Conservation (phyloP, 306 rosid genomes). For the Bauhinia variegata region DNA sequence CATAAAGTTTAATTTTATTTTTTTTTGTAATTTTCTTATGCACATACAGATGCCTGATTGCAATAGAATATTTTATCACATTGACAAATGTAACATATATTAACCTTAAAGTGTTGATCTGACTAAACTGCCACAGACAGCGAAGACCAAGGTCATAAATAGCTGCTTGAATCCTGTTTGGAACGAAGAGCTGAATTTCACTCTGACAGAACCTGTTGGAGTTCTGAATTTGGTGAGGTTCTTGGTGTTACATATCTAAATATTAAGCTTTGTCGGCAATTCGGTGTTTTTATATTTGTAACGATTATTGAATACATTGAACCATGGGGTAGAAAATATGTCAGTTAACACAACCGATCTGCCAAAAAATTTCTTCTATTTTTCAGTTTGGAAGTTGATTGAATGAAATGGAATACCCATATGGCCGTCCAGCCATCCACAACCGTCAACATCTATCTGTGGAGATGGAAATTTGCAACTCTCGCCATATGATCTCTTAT, state of each 20-base stretch:
- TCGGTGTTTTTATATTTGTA: background rate
- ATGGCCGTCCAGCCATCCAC: background rate
- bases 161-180: constrained; percentile 96
- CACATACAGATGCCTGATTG: too few relatives aligned
- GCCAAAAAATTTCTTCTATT: background rate
- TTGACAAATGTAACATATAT: background rate
- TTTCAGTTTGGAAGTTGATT: background rate
- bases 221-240: constrained; percentile 75
- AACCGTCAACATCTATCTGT: background rate
- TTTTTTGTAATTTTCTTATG: too few relatives aligned
- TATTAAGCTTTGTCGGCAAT: background rate
- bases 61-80: too few relatives aligned
- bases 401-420: background rate
- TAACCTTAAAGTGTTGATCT: constrained; percentile 26
- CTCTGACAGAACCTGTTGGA: constrained; percentile 65
- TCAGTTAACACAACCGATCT: background rate
- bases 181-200: constrained; percentile 90
- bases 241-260: constrained; percentile 20
- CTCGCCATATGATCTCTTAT: background rate
- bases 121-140: constrained; percentile 64
- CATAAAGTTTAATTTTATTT: too few relatives aligned
- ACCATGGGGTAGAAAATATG: background rate
- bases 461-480: background rate
- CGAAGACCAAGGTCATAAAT: constrained; percentile 90
- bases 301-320: background rate